Conservation (phyloP, 805 yeast genomes). For the Sugiyamaella americana region DNA sequence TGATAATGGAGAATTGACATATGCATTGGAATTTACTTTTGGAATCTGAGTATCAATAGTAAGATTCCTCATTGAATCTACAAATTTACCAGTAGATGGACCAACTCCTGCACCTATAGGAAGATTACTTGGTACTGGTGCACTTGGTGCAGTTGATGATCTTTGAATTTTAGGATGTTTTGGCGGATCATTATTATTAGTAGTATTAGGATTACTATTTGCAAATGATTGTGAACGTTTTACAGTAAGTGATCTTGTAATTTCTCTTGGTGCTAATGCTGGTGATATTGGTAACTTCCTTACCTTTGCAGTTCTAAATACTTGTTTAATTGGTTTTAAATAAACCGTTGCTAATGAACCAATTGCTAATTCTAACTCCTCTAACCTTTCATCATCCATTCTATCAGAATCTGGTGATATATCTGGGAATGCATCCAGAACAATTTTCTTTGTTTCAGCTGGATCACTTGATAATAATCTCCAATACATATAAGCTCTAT, state of each 20-base stretch:
- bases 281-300: conserved; percentile 47
- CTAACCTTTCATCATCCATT: conserved; percentile 62
- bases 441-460: conserved; percentile 44
- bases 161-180: neutral
- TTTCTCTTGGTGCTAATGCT: conserved; percentile 35
- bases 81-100: neutral
- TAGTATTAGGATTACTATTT: neutral
- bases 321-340: conserved; percentile 74
- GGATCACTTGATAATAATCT: conserved; percentile 55
- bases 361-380: conserved; percentile 74
- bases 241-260: neutral
- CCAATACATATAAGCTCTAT: conserved; percentile 83
- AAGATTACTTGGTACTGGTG: neutral
- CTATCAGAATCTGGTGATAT: conserved; percentile 63
- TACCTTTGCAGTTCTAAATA: conserved; percentile 59
- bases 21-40: neutral
- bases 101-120: no score
- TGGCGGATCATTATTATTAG: neutral
- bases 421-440: conserved; percentile 54
- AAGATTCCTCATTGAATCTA: neutral
- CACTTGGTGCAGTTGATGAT: neutral
- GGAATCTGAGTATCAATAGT: neutral
- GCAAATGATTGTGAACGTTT: neutral
- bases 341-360: conserved; percentile 82
- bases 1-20: neutral